A percentile compares a stretch with the other conserved stretches of the same genome.
Evolutionary conservation across 2,329 filamentous ascomycete genomes (phyloP).

Genomic region (Geosmithia putterillii): DNA sequence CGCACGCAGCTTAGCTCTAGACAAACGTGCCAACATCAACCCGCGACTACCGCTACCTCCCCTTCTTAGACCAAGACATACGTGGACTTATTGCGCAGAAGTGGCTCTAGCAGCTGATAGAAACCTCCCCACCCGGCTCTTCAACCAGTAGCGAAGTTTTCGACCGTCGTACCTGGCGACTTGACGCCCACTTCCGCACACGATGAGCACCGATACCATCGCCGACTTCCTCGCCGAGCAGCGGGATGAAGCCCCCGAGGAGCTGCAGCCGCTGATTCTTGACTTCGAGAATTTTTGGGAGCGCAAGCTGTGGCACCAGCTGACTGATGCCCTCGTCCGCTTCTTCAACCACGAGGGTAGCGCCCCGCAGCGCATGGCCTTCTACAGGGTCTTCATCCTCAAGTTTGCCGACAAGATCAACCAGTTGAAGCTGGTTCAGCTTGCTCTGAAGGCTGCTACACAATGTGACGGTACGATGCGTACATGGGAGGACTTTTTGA

Average conservation of each 20-base stretch:
- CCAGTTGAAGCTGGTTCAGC: slow-evolving; percentile 87
- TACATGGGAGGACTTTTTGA: neutral
- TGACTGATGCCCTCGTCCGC: slow-evolving; percentile 76
- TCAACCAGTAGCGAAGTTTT: slow-evolving; percentile 1
- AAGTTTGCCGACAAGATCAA: slow-evolving; percentile 99
- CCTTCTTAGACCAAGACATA: neutral
- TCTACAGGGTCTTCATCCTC: slow-evolving; percentile 91
- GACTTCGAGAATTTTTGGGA: slow-evolving; percentile 97
- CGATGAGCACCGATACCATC: slow-evolving; percentile 79
- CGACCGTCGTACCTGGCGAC: slow-evolving; percentile 1
- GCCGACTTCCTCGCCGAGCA: slow-evolving; percentile 85
- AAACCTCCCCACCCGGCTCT: neutral
- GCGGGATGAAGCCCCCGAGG: slow-evolving; percentile 75
- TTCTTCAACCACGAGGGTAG: slow-evolving; percentile 81
- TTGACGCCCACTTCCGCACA: slow-evolving; percentile 2
- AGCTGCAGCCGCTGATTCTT: slow-evolving; percentile 78
- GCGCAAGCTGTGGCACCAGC: slow-evolving; percentile 97
- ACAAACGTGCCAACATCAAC: neutral
- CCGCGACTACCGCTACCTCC: neutral
- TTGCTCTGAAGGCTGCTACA: slow-evolving; percentile 77
- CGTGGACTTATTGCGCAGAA: neutral
- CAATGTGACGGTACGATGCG: slow-evolving; percentile 58
- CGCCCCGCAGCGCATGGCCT: slow-evolving; percentile 68
- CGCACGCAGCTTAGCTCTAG: neutral
- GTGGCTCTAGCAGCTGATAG: neutral